Evolutionary conservation across 225 moss, liverwort and hornwort species (phyloP).

Genomic region (Physcomitrium patens): DNA sequence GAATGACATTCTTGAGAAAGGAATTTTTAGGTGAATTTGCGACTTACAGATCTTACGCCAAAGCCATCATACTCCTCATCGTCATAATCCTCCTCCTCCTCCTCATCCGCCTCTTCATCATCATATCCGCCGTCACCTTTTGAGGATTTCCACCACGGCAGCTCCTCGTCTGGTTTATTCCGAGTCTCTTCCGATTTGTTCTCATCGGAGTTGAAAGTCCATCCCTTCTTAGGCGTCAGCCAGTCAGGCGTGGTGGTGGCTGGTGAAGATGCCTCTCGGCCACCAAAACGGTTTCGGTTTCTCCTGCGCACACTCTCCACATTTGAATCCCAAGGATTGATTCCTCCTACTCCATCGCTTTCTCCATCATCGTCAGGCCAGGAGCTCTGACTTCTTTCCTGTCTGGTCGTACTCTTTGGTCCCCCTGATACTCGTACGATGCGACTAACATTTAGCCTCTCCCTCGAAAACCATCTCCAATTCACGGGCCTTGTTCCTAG

Average conservation of each 20-base stretch:
- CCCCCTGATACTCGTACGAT: slow-evolving; percentile 43
- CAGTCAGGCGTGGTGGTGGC: slow-evolving; percentile 39
- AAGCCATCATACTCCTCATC: slow-evolving; percentile 37
- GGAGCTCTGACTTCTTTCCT: slow-evolving; percentile 43
- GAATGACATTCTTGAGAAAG: slow-evolving; percentile 10
- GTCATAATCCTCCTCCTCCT: slow-evolving; percentile 37
- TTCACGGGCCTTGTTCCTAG: slow-evolving; percentile 33
- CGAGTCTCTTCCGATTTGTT: slow-evolving; percentile 25
- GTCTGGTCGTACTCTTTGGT: slow-evolving; percentile 38
- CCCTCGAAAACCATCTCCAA: slow-evolving; percentile 38
- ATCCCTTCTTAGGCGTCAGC: slow-evolving; percentile 60
- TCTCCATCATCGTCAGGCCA: slow-evolving; percentile 38
- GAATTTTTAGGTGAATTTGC: slow-evolving; percentile 15
- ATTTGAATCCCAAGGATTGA: slow-evolving; percentile 63
- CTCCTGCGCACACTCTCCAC: slow-evolving; percentile 56
- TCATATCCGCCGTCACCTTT: slow-evolving; percentile 41
- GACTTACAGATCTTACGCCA: slow-evolving; percentile 47
- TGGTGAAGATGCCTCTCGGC: slow-evolving; percentile 38
- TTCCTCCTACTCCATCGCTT: slow-evolving; percentile 36
- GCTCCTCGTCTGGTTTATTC: slow-evolving; percentile 34
- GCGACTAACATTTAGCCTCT: slow-evolving; percentile 25
- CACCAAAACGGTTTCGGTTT: slow-evolving; percentile 40
- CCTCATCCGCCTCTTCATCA: slow-evolving; percentile 40
- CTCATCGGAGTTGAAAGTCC: slow-evolving; percentile 53
- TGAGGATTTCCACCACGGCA: slow-evolving; percentile 47